These are phyloP conservation scores for Endothia cerciana DNA, from an alignment of 2,329 filamentous ascomycete species.

Conservation along the genomic window DNA sequence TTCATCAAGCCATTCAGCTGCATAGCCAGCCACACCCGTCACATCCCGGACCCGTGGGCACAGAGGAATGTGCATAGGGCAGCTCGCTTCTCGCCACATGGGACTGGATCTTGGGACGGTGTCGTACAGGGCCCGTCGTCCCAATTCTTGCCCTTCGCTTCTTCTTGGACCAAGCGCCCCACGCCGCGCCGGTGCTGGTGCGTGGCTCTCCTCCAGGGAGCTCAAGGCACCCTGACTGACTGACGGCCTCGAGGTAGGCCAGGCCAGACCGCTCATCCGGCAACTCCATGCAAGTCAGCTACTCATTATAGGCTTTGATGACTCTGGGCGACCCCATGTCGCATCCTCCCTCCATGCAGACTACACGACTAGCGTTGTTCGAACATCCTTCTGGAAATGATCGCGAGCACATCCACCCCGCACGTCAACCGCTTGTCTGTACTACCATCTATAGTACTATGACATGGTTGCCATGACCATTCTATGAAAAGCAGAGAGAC, in stretches of 20 bases:
- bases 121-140: conserved; percentile 7
- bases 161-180: neutral
- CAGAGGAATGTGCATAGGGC: conserved; percentile 1
- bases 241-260: neutral
- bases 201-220: neutral
- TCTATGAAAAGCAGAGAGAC: neutral
- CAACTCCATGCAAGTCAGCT: conserved; percentile 10
- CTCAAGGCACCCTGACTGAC: neutral
- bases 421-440: neutral
- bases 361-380: neutral
- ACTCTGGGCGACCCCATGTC: neutral
- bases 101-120: neutral
- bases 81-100: conserved; percentile 8
- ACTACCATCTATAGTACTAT: neutral
- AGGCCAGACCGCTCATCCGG: conserved; percentile 11
- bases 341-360: conserved; percentile 1
- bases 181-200: too few species aligned
- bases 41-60: conserved; percentile 9
- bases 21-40: conserved; percentile 19
- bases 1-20: conserved; percentile 1
- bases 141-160: neutral
- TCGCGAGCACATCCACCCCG: neutral
- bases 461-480: neutral
- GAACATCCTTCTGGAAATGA: conserved; percentile 3
- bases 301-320: neutral